These are phyloP conservation scores for Begonia peltatifolia DNA, from an alignment of 306 rosid genomes.

Conservation along the genomic window DNA sequence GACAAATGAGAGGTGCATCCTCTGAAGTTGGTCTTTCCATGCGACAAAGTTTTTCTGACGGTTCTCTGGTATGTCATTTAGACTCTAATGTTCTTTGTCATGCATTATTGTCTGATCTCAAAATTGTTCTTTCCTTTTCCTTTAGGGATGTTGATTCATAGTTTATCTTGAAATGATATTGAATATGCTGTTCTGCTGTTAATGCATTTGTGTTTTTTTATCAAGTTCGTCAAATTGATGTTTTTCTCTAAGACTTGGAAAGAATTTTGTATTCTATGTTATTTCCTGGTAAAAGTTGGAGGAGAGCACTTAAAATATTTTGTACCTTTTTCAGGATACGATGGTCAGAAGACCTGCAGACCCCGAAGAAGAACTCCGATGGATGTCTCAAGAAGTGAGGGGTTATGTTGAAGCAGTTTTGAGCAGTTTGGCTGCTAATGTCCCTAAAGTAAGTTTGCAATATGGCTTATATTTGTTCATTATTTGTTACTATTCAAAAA, in stretches of 20 bases:
- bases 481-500: neutral
- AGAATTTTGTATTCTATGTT: neutral
- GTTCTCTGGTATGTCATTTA: conserved; percentile 62
- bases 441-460: conserved; percentile 55
- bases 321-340: conserved; percentile 39
- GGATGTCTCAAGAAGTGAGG: conserved; percentile 99
- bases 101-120: neutral
- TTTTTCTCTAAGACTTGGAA: no score
- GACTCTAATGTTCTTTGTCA: no score
- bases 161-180: no score
- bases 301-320: neutral
- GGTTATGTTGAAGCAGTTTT: conserved; percentile 97
- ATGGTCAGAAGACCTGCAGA: conserved; percentile 94
- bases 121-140: neutral
- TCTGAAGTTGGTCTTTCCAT: conserved; percentile 54
- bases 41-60: conserved; percentile 87
- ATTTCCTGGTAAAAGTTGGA: neutral
- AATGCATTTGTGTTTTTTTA: no score
- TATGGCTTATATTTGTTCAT: conserved; percentile 2
- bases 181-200: no score
- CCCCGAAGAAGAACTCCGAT: conserved; percentile 95
- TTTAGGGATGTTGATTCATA: neutral
- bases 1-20: conserved; percentile 33
- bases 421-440: conserved; percentile 98
- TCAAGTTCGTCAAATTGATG: no score